phyloP scores from a whole-genome alignment of 2,329 filamentous ascomycete species.

The Blumeria graminis region DNA sequence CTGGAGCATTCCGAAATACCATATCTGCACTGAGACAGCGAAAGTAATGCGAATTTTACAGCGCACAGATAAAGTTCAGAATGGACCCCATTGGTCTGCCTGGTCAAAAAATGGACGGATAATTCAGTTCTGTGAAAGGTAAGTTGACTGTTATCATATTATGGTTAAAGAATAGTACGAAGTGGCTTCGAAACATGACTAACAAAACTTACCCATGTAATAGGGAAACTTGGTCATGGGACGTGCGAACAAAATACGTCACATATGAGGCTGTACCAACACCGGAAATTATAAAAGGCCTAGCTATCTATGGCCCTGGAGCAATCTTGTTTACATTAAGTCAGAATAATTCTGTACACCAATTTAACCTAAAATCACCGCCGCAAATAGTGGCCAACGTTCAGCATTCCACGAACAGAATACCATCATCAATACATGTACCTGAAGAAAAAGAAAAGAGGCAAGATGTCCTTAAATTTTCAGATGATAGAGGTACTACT shows the following conservation, averaged over 20 bases:
- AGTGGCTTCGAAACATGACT: too few relatives aligned
- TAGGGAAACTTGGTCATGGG: slow-evolving; percentile 83
- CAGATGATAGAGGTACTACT: slow-evolving; percentile 15
- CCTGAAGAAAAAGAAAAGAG: slow-evolving; percentile 49
- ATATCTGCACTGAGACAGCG: slow-evolving; percentile 43
- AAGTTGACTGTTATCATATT: slow-evolving; percentile 19
- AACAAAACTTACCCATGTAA: not conserved
- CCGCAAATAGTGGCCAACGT: slow-evolving; percentile 63
- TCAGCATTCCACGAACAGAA: slow-evolving; percentile 56
- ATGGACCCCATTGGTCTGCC: slow-evolving; percentile 80
- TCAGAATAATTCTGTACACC: slow-evolving; percentile 70
- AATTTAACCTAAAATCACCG: slow-evolving; percentile 77
- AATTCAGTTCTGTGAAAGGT: slow-evolving; percentile 80
- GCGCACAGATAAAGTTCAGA: slow-evolving; percentile 45
- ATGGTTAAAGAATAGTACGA: not conserved
- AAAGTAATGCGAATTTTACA: slow-evolving; percentile 77
- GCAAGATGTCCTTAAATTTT: slow-evolving; percentile 7
- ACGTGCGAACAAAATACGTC: slow-evolving; percentile 93
- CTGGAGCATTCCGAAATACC: slow-evolving; percentile 72
- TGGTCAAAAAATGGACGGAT: slow-evolving; percentile 98
- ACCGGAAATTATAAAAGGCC: slow-evolving; percentile 52
- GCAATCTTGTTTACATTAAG: slow-evolving; percentile 85
- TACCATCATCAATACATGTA: slow-evolving; percentile 62
- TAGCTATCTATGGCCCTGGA: slow-evolving; percentile 72
- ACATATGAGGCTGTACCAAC: slow-evolving; percentile 76